Percentiles rank a stretch among this genome's conserved stretches.
Evolutionary conservation across 1,284 basidiomycete species (phyloP).

Genomic region (Tetrapyrgos nigripes): DNA sequence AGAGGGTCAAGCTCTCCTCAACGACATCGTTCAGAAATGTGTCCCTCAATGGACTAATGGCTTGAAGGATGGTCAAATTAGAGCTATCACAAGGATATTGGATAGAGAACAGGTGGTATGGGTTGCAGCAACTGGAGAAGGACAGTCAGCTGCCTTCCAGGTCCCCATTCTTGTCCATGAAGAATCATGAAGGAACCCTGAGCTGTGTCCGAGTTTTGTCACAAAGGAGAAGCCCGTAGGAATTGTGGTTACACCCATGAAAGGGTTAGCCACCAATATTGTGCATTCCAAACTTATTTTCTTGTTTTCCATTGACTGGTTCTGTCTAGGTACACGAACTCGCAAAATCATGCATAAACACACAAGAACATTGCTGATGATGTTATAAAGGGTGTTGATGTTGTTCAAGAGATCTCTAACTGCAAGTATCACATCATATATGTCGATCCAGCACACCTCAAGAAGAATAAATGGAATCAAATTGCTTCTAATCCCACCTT

Average conservation of each 20-base stretch:
- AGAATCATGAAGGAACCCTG: neutral
- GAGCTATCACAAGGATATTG: neutral
- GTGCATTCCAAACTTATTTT: neutral
- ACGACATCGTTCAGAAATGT: neutral
- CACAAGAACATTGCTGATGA: neutral
- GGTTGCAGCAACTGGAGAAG: slow-evolving; percentile 1
- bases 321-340: neutral
- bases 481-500: slow-evolving; percentile 16
- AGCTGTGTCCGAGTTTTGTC: neutral
- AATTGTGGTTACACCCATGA: slow-evolving; percentile 11
- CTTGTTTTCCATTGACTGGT: neutral
- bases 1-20: too few species aligned
- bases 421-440: neutral
- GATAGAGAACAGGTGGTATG: neutral
- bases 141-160: neutral
- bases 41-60: slow-evolving; percentile 3
- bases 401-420: neutral
- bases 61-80: neutral
- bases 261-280: slow-evolving; percentile 13
- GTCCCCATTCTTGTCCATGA: slow-evolving; percentile 2
- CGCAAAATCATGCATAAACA: neutral
- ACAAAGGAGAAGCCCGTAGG: slow-evolving; percentile 1
- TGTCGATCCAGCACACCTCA: slow-evolving; percentile 5
- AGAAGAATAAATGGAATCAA: neutral
- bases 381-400: neutral